phyloP scores from a whole-genome alignment of 2,329 filamentous ascomycete genomes.

The Sporothrix pseudoabietina region DNA sequence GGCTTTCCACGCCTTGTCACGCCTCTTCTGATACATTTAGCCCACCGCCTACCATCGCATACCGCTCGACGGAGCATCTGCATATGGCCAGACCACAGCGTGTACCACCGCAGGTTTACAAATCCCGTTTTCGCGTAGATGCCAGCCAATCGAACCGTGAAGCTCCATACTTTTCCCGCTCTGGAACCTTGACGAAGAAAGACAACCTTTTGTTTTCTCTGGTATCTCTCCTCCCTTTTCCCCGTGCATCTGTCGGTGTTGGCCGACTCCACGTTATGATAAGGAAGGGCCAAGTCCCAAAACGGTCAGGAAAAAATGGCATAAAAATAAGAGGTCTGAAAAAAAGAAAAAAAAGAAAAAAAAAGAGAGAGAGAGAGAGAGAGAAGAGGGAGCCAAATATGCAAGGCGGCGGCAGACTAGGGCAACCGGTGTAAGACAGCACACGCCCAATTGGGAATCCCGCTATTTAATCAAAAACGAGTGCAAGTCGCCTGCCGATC shows the following conservation, averaged over 20 bases:
- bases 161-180: not conserved
- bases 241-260: slow-evolving; percentile 19
- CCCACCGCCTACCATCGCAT: not conserved
- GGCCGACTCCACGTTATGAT: slow-evolving; percentile 32
- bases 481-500: slow-evolving; percentile 31
- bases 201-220: not conserved
- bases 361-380: not conserved
- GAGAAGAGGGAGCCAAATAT: not conserved
- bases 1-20: slow-evolving; percentile 14
- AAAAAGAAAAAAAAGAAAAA: not conserved
- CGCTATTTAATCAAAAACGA: slow-evolving; percentile 25
- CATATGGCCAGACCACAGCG: slow-evolving; percentile 13
- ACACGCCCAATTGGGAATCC: slow-evolving; percentile 14
- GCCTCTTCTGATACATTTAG: slow-evolving; percentile 4
- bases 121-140: slow-evolving; percentile 11
- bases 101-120: slow-evolving; percentile 11
- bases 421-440: slow-evolving; percentile 30
- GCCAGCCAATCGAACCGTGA: slow-evolving; percentile 12
- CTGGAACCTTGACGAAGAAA: not conserved
- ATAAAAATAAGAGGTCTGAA: not conserved
- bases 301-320: not conserved
- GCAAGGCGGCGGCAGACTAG: slow-evolving; percentile 23
- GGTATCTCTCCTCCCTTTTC: not conserved
- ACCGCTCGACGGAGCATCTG: not conserved
- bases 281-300: not conserved